Evolutionary conservation across 1,284 basidiomycete genomes (phyloP), one percentile per base, ranked within the genome.

Genomic region (Gomphus bonarii): DNA sequence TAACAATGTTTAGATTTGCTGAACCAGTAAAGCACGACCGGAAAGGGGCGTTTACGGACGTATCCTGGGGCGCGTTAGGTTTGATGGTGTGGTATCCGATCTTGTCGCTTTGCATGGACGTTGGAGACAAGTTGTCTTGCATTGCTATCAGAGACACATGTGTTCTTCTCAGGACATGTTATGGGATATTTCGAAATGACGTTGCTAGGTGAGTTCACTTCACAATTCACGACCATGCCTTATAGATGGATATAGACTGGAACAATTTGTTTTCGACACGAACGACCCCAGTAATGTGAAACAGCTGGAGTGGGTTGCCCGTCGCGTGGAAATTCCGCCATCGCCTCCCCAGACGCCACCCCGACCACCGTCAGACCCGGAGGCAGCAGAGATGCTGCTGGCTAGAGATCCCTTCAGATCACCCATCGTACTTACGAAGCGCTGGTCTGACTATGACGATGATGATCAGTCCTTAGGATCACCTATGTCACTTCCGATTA

Each of bases 371-470:
- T 33, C 44, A 9, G 31, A 18, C 12, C 31, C 44, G 2, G 36
- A 18, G 28, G 36, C 20, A 36, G 14, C 33, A 4, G 38, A 43
- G 12, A 1, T 6, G 14, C 44, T 40, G 2, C 20, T 42, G 14
- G 18, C 38, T 14, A 50, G 38, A 28, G 55, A 57, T 22, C 55
- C 55, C 3, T 57, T 57, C 47, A 31, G 55, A 50, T 20, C 36
- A 8, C 55, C 55, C 8, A 25, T 46, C 12, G 55, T 57, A 12
- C 16, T 57, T 28, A 43, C 35, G 18, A 49, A 50, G 36, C 55
- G 55, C 9, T 57, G 55, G 55, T 35, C 55, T 25, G 55, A 57
- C 48, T 57, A 57, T 18, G 55, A 57, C 38, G 55, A 57, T n/a
- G 55, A 57, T 38, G 55, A 57, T 14, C 30, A 57, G 30, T 57